Evolutionary conservation across 2,329 filamentous ascomycete genomes (phyloP).

Genomic region (Alternaria ventricosa): DNA sequence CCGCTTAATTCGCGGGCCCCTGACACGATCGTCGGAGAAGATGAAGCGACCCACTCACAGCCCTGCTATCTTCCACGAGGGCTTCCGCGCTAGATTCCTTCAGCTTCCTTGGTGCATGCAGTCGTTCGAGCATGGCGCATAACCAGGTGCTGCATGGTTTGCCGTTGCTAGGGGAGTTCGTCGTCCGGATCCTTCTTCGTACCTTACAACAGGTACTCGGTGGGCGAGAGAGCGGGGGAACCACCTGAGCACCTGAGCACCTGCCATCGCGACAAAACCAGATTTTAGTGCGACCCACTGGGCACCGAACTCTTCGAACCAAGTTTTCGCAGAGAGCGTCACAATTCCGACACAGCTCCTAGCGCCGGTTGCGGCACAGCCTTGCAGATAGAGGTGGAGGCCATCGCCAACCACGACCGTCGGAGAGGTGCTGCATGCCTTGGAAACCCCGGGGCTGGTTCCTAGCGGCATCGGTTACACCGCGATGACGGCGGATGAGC

Average conservation of each 20-base stretch:
- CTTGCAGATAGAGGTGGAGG: constrained; percentile 6
- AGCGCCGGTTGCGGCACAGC: constrained; percentile 33
- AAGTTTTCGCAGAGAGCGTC: background rate
- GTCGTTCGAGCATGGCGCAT: constrained; percentile 11
- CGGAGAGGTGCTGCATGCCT: constrained; percentile 3
- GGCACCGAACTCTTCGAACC: background rate
- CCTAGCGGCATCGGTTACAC: constrained; percentile 9
- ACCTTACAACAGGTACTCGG: background rate
- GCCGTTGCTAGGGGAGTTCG: constrained; percentile 4
- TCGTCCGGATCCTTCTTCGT: background rate
- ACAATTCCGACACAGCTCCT: constrained; percentile 16
- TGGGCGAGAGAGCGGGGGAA: background rate
- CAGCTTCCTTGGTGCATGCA: background rate
- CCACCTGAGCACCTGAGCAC: background rate
- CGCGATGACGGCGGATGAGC: constrained; percentile 15
- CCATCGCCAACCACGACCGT: constrained; percentile 4
- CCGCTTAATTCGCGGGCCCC: constrained; percentile 14
- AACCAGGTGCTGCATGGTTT: background rate
- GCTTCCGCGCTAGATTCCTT: constrained; percentile 3
- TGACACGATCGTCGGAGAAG: constrained; percentile 14
- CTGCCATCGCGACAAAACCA: background rate
- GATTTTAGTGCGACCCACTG: constrained; percentile 6
- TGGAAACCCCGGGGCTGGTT: constrained; percentile 5
- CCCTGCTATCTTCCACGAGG: constrained; percentile 14
- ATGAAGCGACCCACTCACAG: constrained; percentile 20